Base-by-base conservation (phyloP, 2,329 filamentous ascomycete genomes). In the Fusarium begoniae region DNA sequence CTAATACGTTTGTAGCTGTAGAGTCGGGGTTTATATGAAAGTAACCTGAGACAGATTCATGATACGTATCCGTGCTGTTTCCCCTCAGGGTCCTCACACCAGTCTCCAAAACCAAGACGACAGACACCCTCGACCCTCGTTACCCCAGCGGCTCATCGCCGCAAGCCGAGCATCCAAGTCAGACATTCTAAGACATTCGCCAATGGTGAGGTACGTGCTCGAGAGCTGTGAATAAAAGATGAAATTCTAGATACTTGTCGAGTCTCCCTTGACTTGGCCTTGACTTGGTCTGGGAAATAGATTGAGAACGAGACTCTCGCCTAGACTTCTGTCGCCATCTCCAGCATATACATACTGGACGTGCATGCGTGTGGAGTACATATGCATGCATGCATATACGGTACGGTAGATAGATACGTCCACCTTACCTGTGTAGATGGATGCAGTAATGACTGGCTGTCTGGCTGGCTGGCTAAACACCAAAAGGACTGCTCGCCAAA, bases 121-220 rank as follows among this genome's bases (percentile, higher is more conserved):
- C 57, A 54, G 60, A 51, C 60, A 54, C 69, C 54, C 53, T 56
- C 64, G 56, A 54, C 69, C 54, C 53, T 56, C 64, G 59, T 51
- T 63, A 67, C 60, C 71, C 61, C 53, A 56, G 50, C 47, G 32
- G 54, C 59, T 61, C 44, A 43, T 58, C 32, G 22, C 56, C 54
- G 68, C 59, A 73, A 66, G 56, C 69, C 71, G 60, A 69, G 50
- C 54, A 62, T 60, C 57, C 55, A 68, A 61, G 74, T 73, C 59
- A 68, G 60, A 58, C 40, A 38, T 26, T 37, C 40, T 17, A 54
- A 73, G 70, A 71, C 71, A 74, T 70, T 28, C 32, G 58, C 55
- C 32, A 56, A 55, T 40, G 48, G n/a, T 22, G 47, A 64, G 22
- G 9, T 48, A 63, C 15, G 17, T 45, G 50, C 44, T 14, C 28